These are phyloP conservation scores for Boletus barrowsii DNA, from an alignment of 768 basidiomycete genomes.

Conservation along the genomic window DNA sequence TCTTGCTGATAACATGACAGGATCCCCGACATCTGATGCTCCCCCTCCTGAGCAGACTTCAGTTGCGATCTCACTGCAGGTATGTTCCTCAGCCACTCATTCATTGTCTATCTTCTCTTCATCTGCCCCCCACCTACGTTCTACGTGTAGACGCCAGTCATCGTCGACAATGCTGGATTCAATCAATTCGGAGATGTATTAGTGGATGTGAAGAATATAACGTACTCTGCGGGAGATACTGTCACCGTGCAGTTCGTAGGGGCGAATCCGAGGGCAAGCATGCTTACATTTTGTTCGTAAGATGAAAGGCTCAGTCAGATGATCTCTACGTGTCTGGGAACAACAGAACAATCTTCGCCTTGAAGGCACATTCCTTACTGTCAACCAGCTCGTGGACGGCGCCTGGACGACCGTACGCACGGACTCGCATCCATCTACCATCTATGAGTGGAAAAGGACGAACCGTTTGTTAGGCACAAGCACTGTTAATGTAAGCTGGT, in stretches of 20 bases:
- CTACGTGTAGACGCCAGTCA: constrained; percentile 49
- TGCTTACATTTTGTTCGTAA: background rate
- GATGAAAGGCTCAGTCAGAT: background rate
- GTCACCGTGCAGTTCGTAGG: constrained; percentile 67
- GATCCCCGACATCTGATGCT: constrained; percentile 57
- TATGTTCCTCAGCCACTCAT: constrained; percentile 15
- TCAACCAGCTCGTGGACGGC: constrained; percentile 50
- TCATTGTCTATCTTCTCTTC: background rate
- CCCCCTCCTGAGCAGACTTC: constrained; percentile 62
- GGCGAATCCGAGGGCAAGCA: constrained; percentile 69
- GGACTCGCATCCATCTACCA: constrained; percentile 79
- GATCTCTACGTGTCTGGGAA: background rate
- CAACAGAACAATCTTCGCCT: constrained; percentile 71
- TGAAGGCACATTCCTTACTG: constrained; percentile 67
- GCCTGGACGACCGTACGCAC: constrained; percentile 59
- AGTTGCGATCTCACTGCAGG: constrained; percentile 67
- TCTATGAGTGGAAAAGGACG: constrained; percentile 60
- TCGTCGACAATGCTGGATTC: constrained; percentile 55
- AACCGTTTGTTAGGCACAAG: constrained; percentile 58
- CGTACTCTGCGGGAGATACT: constrained; percentile 56
- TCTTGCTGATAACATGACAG: constrained; percentile 47
- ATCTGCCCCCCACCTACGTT: background rate
- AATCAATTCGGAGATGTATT: constrained; percentile 62
- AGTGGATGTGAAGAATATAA: constrained; percentile 45
- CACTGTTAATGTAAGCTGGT: constrained; percentile 67